Evolutionary conservation across 2,329 filamentous ascomycete genomes (phyloP), one percentile per base, ranked within the genome.

Genomic region (Cucurbitaria berberidis): DNA sequence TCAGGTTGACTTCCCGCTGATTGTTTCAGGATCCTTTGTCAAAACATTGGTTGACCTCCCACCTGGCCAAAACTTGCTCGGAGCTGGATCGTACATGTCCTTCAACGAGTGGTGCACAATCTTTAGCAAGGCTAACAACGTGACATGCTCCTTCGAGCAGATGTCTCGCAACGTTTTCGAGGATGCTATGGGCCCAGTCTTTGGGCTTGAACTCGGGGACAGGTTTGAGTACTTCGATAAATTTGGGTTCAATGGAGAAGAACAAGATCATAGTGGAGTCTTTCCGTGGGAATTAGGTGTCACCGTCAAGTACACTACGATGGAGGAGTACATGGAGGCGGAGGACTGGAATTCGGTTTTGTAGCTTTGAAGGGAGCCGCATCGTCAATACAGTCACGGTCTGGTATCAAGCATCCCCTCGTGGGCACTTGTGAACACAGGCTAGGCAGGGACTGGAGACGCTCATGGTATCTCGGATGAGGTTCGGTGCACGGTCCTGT

Each of bases 211-310:
- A 45, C 47, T 72, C 10, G 69, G 62, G 0, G 70, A 76, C 42
- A 74, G 70, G 59, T 69, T 64, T 19, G 51, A 62, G 42, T 76
- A 73, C 18, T 69, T 74, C 48, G 65, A 67, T 15, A 66, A 74
- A 39, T 75, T 68, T 58, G 74, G 75, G 1, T 77, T 73, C 50
- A 68, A 74, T 59, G 74, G 74, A 0, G 57, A 68, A 0, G 72
- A 76, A 9, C 27, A 30, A 5, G 27, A 30, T 51, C 60, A 64
- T 6, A 59, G 59, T 35, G 60, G 74, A 7, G 54, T 75, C 2
- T 64, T 69, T 54, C 68, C 70, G 8, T 64, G 62, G 59, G 60
- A 68, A 41, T 50, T 64, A 22, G 62, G 52, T 1, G 48, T 67
- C 1, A 48, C 63, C 11, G 56, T 68, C 16, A 53, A 54, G 34